Percentiles rank a stretch among this genome's conserved stretches.
Evolutionary conservation across 140 eudicot genomes (phyloP).

Genomic region (Anethum foeniculum): DNA sequence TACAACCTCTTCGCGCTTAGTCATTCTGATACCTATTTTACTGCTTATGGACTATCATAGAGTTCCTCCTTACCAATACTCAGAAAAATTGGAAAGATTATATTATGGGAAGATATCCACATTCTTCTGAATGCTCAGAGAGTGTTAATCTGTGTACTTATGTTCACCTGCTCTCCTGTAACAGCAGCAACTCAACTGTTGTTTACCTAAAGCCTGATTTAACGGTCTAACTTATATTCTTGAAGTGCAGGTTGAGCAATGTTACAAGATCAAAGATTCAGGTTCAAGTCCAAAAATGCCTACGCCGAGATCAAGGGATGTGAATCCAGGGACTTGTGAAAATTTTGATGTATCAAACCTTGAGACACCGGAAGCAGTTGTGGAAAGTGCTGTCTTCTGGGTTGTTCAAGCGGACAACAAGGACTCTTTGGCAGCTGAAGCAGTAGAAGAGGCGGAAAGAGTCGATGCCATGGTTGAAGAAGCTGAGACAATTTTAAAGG

Average conservation of each 20-base stretch:
- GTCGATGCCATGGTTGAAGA: conserved; percentile 19
- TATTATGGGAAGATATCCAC: background rate
- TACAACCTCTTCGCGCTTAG: background rate
- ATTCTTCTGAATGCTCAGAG: background rate
- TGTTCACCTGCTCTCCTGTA: background rate
- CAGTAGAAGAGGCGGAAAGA: conserved; percentile 20
- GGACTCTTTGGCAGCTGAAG: conserved; percentile 16
- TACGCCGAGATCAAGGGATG: conserved; percentile 3
- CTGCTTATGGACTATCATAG: background rate
- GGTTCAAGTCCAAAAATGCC: conserved; percentile 12
- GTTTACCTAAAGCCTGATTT: background rate
- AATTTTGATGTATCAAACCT: background rate
- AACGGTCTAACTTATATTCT: background rate
- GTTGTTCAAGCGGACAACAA: conserved; percentile 26
- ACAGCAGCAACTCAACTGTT: background rate
- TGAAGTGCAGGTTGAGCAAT: conserved; percentile 24
- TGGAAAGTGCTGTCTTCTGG: conserved; percentile 13
- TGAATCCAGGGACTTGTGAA: conserved; percentile 5
- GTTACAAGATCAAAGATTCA: conserved; percentile 23
- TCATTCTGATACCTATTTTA: background rate
- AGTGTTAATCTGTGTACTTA: background rate
- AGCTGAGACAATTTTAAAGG: background rate
- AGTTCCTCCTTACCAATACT: background rate
- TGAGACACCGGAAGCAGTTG: conserved; percentile 20
- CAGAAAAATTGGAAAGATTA: background rate